Base-by-base conservation (phyloP, 257 asterid genomes). In the Schizonepeta tenuifolia region DNA sequence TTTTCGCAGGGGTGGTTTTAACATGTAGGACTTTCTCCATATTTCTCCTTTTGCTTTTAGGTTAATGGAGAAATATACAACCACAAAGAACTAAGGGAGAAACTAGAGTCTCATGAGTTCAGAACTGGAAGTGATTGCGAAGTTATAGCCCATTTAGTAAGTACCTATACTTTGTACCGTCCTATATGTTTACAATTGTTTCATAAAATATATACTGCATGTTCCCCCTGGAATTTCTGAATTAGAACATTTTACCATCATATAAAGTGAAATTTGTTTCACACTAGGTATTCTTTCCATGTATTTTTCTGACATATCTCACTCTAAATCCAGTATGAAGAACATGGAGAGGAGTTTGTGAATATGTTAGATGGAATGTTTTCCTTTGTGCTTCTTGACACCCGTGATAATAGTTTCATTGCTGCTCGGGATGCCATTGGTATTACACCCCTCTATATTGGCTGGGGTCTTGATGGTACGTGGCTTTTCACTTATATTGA, bases 401-500 rank as follows among this genome's bases (percentile, higher is more conserved):
- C 97, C 72, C 96, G 96, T 49, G 96, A 92, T 70, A 92, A 89
- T 79, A 88, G 96, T 84, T 92, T 87, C 85, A 95, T 95, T 67
- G 99, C 99, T 83, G 98, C 98, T 74, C 97, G 99, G 78, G 99
- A 95, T 90, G 97, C 98, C 75, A 92, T 95, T 80, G 99, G 99
- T 50, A 95, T 95, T 77, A 90, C 98, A 47, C 98, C 99, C 59
- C 98, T 95, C 80, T 95, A 95, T 82, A 59, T 92, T 26, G 99
- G 99, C 43, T 92, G 99, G 99, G 98, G 99, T 57, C 96, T 90
- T 75, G 99, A 95, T 86, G 99, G 99, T 95, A 87, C 17, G 85
- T 46, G 59, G 35, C 40, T 24, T 60, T 65, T 65, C 7, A 24
- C 21, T 43, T 63, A 22, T 60, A 59, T 57, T 18, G 53, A 58